A percentile compares a stretch with the other conserved stretches of the same genome.
phyloP scores from a whole-genome alignment of 208 protist species.

The Balamuthia mandrillaris region DNA sequence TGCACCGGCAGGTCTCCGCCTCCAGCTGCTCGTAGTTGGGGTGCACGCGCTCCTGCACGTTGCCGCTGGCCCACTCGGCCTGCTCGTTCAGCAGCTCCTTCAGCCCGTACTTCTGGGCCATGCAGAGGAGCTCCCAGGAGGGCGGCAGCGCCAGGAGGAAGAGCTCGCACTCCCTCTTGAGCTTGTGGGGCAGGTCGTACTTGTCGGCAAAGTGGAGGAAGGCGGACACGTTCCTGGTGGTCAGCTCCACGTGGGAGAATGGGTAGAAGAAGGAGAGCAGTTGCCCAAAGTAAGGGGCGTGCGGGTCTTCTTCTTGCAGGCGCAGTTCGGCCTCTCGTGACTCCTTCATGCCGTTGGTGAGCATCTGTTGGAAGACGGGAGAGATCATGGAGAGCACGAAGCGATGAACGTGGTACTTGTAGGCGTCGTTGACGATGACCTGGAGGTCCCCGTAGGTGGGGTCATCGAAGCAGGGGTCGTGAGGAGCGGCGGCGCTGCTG shows the following conservation, averaged over 20 bases:
- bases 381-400: background rate
- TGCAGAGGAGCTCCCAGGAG: background rate
- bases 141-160: background rate
- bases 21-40: too few species aligned
- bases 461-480: too few species aligned
- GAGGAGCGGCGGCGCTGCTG: too few species aligned
- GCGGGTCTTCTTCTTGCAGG: background rate
- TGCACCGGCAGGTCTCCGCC: too few species aligned
- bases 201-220: background rate
- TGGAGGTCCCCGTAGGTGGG: background rate
- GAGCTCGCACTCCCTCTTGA: background rate
- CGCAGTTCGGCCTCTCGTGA: background rate
- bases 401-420: background rate
- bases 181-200: background rate
- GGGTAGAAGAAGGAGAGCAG: background rate
- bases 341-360: background rate
- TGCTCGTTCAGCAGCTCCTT: background rate
- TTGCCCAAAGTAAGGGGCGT: background rate
- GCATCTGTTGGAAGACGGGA: background rate
- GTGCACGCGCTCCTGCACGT: too few species aligned
- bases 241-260: background rate
- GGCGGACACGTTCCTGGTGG: background rate
- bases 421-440: background rate
- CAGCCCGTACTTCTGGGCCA: background rate
- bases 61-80: background rate